These are phyloP conservation scores for Globisporangium spinosum DNA, from an alignment of 352 stramenopile genomes.

Conservation along the genomic window DNA sequence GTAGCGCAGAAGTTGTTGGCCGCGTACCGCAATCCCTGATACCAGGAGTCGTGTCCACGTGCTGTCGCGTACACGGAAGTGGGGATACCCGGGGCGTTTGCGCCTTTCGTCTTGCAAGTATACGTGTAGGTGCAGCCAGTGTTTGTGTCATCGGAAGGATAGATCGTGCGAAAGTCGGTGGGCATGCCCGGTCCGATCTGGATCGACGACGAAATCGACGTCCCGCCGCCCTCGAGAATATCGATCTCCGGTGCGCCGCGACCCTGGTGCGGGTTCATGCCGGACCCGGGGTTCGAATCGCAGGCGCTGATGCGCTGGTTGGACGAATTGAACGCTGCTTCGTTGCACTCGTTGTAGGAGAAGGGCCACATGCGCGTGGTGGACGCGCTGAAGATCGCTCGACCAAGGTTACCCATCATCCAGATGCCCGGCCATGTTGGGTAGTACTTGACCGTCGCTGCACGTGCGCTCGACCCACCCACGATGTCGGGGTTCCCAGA, in stretches of 20 bases:
- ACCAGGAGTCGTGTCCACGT: constrained; percentile 36
- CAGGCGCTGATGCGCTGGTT: constrained; percentile 88
- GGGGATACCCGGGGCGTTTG: constrained; percentile 50
- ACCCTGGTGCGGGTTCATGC: constrained; percentile 85
- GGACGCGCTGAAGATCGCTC: constrained; percentile 91
- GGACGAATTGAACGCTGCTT: constrained; percentile 69
- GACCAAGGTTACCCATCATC: constrained; percentile 93
- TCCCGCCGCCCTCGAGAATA: constrained; percentile 87
- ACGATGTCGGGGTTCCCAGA: constrained; percentile 50
- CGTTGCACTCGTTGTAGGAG: constrained; percentile 91
- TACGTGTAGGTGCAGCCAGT: constrained; percentile 37
- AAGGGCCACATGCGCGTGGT: constrained; percentile 95
- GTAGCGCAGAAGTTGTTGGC: constrained; percentile 49
- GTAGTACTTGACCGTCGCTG: constrained; percentile 38
- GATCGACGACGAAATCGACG: constrained; percentile 66
- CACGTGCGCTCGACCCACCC: constrained; percentile 64
- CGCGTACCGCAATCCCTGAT: constrained; percentile 50
- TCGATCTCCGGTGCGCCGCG: constrained; percentile 94
- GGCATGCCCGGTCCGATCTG: constrained; percentile 54
- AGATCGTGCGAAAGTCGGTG: constrained; percentile 7
- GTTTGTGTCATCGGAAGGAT: constrained; percentile 15
- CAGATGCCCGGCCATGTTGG: constrained; percentile 94
- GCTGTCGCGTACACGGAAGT: constrained; percentile 28
- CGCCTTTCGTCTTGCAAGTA: constrained; percentile 37
- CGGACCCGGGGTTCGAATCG: constrained; percentile 87